A percentile compares a stretch with the other conserved stretches of the same genome.
These are phyloP conservation scores for Astraeus odoratus DNA, from an alignment of 768 basidiomycete genomes.

Conservation along the genomic window DNA sequence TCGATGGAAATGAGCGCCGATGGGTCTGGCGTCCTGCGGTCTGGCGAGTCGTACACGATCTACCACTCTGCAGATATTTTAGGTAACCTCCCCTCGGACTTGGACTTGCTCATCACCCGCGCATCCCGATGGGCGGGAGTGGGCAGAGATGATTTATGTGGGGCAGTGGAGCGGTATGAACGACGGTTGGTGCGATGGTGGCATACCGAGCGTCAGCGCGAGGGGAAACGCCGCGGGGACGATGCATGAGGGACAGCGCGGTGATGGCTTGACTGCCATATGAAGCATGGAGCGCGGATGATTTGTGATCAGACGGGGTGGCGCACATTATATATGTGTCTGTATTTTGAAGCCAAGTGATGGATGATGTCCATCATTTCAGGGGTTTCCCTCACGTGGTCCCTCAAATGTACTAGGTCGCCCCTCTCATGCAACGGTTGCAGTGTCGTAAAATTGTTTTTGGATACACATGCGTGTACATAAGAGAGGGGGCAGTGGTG, in stretches of 20 bases:
- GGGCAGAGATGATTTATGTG: conserved; percentile 40
- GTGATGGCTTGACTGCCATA: too few species aligned
- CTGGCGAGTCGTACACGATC: conserved; percentile 58
- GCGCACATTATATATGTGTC: too few species aligned
- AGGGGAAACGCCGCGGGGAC: conserved; percentile 8
- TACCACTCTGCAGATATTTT: conserved; percentile 63
- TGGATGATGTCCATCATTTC: neutral
- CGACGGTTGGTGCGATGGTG: conserved; percentile 50
- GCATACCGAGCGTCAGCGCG: conserved; percentile 23
- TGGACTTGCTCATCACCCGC: conserved; percentile 42
- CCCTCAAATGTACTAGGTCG: too few species aligned
- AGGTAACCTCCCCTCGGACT: conserved; percentile 49
- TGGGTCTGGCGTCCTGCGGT: conserved; percentile 25
- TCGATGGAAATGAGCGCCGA: conserved; percentile 6
- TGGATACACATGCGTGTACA: neutral
- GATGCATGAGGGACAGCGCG: neutral
- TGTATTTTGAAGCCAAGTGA: neutral
- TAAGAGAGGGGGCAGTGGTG: neutral
- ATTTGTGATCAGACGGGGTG: too few species aligned
- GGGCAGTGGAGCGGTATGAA: conserved; percentile 61
- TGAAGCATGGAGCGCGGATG: too few species aligned
- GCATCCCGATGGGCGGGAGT: conserved; percentile 55
- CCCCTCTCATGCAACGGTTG: neutral
- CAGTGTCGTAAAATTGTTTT: too few species aligned
- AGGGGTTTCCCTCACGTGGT: neutral